Evolutionary conservation across 768 basidiomycete species (phyloP), one percentile per base, ranked within the genome.

Genomic region (Panaeolus cyanescens): DNA sequence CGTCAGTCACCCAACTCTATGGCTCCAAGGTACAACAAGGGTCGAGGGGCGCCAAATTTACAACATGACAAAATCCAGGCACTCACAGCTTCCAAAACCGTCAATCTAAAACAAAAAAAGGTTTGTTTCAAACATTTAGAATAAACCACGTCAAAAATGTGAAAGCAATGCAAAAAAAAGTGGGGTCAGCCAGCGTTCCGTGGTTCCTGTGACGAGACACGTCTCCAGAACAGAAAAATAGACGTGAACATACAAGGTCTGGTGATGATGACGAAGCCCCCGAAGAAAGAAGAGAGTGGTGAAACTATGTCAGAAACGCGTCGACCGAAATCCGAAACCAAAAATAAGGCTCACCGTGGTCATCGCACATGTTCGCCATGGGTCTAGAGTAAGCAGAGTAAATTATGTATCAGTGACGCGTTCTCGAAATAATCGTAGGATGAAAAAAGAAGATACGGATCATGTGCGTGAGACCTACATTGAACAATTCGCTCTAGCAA

Each of bases 311-410:
- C 55, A 64, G 19, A 56, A 55, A 57, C 28, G 17, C 58, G 37
- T n/a, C 19, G 22, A 32, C 22, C 25, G 28, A 13, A 25, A 37
- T 53, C 56, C 57, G 62, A 56, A 55, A 30, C 54, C 10, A 50
- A 54, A 28, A 33, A 55, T 54, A 36, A 54, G 34, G 75, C 85
- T 70, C 65, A 91, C 91, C 91, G 68, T 93, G 91, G 75, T 93
- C 91, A 79, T 93, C 91, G 71, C 85, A 84, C 91, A 93, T 93
- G 62, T 93, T 93, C 66, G 92, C 72, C 92, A 93, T 93, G 3
- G 91, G 91, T 72, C 91, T 92, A 60, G 12, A 30, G 31, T 2
- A 28, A 10, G 45, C 22, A 50, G 25, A 25, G 20, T 7, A 34
- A 28, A 54, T 19, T 31, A n/a, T n/a, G n/a, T n/a, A n/a, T n/a